Base-by-base conservation (phyloP, 805 yeast genomes). In the Vanderwaltozyma verrucispora region DNA sequence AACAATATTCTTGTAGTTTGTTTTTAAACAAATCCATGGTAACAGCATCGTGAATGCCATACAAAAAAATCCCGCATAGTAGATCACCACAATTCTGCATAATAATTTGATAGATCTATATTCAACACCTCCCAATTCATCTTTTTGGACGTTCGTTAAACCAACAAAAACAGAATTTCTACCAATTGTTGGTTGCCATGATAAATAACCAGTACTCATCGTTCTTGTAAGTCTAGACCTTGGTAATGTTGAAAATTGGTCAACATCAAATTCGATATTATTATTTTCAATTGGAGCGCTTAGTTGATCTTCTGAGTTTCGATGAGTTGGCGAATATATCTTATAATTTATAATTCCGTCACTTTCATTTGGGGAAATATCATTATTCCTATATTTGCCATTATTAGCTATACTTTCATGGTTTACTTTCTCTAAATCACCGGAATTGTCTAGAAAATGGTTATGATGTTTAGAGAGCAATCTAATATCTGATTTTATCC, bases 71-170 rank as follows among this genome's bases (percentile, higher is more conserved):
- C 94, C 94, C 37, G 86, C 45, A 50, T 83, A 85, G 53, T 82
- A 89, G 8, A 56, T 38, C 1, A 74, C 53, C 13, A 88, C 60
- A 30, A 88, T 72, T 45, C 71, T 71, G 39, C 80, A 74, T 39
- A 89, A 63, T 7, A 86, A 63, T 52, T 85, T 85, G 40, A 83
- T 68, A 0, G 98, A 84, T 30, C 96, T 70, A 54, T 92, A 92
- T 53, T 89, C 98, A 13, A 92, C 95, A 28, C 98, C 98, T 25
- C 98, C 98, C 26, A 89, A 64, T 54, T 89, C 98, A 41, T 82
- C 92, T 51, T 85, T 85, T 56, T 92, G 96, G 18, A 72, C 79
- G 27, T 77, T 84, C 3, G 85, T 75, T 31, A 89, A 58, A 12
- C 81, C 81, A 3, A 87, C 81, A 64, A 89, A 89, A 0, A 88